Conservation (phyloP, 495 filamentous ascomycete genomes). For the Melanomma pulvis-pyrius region DNA sequence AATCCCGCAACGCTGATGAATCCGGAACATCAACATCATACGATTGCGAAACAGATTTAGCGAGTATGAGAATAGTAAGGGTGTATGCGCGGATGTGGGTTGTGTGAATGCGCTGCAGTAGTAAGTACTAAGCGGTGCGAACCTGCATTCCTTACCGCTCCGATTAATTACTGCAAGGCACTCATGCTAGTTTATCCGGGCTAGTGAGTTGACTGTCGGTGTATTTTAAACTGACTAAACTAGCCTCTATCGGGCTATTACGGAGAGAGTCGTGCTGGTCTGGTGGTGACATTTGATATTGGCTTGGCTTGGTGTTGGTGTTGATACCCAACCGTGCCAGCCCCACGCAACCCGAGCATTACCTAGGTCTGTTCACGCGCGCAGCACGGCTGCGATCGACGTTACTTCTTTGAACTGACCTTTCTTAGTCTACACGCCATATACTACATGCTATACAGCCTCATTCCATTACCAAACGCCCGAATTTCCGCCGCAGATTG, state of each 20-base stretch:
- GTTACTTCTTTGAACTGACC: no score
- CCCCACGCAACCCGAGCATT: no score
- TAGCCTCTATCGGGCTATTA: not conserved
- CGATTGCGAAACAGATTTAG: not conserved
- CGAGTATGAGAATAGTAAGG: not conserved
- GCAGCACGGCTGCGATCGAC: no score
- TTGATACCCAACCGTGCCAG: no score
- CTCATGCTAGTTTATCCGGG: not conserved
- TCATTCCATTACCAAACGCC: not conserved
- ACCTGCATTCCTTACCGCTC: not conserved
- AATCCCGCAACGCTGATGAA: not conserved
- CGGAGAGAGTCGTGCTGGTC: no score
- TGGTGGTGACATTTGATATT: no score
- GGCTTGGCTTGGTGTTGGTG: no score
- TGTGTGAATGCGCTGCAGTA: not conserved
- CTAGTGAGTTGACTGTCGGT: not conserved
- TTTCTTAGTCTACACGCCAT: no score
- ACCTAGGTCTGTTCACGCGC: no score
- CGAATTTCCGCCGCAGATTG: not conserved
- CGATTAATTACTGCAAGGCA: not conserved
- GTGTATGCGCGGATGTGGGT: not conserved
- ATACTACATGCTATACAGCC: not conserved
- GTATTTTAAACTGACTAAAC: not conserved
- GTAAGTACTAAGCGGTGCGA: no score
- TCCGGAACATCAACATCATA: slow-evolving; percentile 6